phyloP scores from a whole-genome alignment of 768 basidiomycete genomes.

The Amanita rubescens region DNA sequence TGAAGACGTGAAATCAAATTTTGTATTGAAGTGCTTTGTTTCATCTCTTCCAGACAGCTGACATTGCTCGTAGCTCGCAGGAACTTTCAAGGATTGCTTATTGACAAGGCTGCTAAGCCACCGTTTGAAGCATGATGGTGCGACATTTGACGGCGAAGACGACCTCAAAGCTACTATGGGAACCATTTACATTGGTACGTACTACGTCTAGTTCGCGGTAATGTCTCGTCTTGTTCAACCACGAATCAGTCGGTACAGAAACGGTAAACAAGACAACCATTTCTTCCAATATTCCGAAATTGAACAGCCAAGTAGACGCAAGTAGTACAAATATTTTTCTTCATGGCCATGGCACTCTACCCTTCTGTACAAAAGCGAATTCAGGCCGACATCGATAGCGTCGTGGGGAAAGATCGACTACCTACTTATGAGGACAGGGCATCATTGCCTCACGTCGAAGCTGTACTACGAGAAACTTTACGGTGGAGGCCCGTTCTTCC shows the following conservation, averaged over 20 bases:
- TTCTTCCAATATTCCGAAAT: not conserved
- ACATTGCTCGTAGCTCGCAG: not conserved
- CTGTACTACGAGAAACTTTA: slow-evolving; percentile 9
- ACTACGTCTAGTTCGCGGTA: not conserved
- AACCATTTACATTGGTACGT: not conserved
- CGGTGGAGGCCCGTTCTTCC: slow-evolving; percentile 15
- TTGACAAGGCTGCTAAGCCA: not conserved
- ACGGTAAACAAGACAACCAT: not conserved
- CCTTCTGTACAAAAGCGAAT: slow-evolving; percentile 12
- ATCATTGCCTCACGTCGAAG: slow-evolving; percentile 11
- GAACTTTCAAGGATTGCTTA: not conserved
- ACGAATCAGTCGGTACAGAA: not conserved
- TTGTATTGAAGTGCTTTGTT: not conserved
- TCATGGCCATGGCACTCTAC: slow-evolving; percentile 14
- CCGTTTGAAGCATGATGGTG: not conserved
- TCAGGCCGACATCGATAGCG: slow-evolving; percentile 12
- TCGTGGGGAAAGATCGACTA: slow-evolving; percentile 13
- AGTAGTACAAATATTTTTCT: not conserved
- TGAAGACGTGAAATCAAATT: not conserved
- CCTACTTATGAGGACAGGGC: slow-evolving; percentile 14
- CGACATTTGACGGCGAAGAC: not conserved
- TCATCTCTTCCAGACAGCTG: not conserved
- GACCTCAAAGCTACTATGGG: not conserved
- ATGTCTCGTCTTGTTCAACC: not conserved
- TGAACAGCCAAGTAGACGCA: not conserved